These are phyloP conservation scores for Phytophthora boehmeriae DNA, from an alignment of 352 stramenopile genomes.

Conservation along the genomic window DNA sequence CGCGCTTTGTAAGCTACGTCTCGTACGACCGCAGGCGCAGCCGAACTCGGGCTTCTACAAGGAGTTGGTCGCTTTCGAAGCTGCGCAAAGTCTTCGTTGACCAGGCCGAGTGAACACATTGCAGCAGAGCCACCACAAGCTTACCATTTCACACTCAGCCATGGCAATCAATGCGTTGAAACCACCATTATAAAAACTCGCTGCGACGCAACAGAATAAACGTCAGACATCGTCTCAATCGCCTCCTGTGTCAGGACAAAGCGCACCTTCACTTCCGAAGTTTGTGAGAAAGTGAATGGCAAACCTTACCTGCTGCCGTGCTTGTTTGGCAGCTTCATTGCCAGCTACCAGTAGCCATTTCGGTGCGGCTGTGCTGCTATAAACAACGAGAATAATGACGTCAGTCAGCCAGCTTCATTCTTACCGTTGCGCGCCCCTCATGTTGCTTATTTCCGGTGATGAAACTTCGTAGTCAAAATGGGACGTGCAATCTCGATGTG, in stretches of 20 bases:
- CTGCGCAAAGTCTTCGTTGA: constrained; percentile 16
- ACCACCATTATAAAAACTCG: not conserved
- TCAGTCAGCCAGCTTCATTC: not conserved
- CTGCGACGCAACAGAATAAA: constrained; percentile 7
- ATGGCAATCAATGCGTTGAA: constrained; percentile 3
- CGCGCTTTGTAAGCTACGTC: constrained; percentile 48
- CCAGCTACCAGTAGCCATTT: no score
- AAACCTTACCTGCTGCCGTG: not conserved
- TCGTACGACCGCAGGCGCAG: constrained; percentile 57
- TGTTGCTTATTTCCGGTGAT: constrained; percentile 18
- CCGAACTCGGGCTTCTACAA: constrained; percentile 73
- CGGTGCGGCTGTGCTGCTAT: no score
- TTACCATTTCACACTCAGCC: no score
- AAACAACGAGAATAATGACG: no score
- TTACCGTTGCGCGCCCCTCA: not conserved
- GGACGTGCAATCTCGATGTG: constrained; percentile 1
- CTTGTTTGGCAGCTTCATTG: no score
- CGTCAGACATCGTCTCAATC: not conserved
- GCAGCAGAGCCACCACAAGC: no score
- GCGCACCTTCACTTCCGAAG: no score
- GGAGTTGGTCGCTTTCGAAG: constrained; percentile 52
- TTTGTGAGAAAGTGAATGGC: no score
- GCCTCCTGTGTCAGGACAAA: no score
- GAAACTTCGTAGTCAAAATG: constrained; percentile 10
- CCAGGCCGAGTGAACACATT: no score